These are phyloP conservation scores for Trichosporon asahii DNA, from an alignment of 1,284 basidiomycete genomes.

Conservation along the genomic window DNA sequence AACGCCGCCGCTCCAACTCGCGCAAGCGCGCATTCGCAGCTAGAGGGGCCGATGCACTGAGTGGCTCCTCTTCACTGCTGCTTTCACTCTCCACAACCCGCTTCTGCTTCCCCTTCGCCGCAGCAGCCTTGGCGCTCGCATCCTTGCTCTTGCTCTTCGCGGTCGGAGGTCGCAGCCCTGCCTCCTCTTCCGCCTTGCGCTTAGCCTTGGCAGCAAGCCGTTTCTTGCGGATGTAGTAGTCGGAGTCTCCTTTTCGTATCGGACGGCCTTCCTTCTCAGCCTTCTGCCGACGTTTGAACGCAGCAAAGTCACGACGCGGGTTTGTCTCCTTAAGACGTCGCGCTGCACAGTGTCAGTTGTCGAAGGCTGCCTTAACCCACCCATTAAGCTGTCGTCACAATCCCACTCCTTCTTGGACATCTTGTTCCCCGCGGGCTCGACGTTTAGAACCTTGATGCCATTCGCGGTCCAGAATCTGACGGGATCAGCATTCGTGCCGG, in stretches of 20 bases:
- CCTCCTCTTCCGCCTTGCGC: conserved; percentile 10
- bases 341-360: not conserved
- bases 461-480: conserved; percentile 33
- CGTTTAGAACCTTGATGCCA: conserved; percentile 14
- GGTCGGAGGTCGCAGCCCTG: not conserved
- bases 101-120: not conserved
- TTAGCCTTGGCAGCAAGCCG: conserved; percentile 2
- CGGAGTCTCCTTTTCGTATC: conserved; percentile 34
- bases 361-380: conserved; percentile 18
- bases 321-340: conserved; percentile 8
- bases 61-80: conserved; percentile 1
- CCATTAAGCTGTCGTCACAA: conserved; percentile 23
- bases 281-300: conserved; percentile 28
- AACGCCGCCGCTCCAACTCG: not conserved
- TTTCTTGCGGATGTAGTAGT: conserved; percentile 32
- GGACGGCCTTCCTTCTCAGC: conserved; percentile 22
- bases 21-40: not conserved
- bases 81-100: not conserved
- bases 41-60: not conserved
- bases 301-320: conserved; percentile 25
- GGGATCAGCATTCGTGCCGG: not conserved
- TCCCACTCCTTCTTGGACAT: conserved; percentile 21
- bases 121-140: not conserved
- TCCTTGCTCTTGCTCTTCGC: conserved; percentile 10
- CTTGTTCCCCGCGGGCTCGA: conserved; percentile 28